phyloP scores from a whole-genome alignment of 2,329 filamentous ascomycete genomes.

The Paecilomyces sp. region DNA sequence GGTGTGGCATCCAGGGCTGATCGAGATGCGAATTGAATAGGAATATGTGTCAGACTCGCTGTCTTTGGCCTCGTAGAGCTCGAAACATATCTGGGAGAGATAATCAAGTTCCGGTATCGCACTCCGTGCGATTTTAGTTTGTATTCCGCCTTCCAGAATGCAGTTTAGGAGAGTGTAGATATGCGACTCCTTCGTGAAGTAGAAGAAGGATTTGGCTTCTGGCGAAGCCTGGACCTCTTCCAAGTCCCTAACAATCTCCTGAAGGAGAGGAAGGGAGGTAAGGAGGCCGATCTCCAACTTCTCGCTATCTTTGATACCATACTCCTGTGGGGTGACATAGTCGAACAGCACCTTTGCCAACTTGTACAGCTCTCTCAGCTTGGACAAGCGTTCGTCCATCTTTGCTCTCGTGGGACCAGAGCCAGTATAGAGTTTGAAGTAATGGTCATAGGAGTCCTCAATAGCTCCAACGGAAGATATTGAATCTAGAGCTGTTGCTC shows the following conservation, averaged over 20 bases:
- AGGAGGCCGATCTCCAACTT: conserved; percentile 97
- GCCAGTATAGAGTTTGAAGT: conserved; percentile 86
- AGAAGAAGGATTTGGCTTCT: conserved; percentile 92
- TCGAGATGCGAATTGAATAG: conserved; percentile 93
- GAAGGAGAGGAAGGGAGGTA: conserved; percentile 85
- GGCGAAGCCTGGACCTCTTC: conserved; percentile 95
- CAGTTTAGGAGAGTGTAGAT: conserved; percentile 98
- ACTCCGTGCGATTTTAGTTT: conserved; percentile 92
- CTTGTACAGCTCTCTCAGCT: conserved; percentile 86
- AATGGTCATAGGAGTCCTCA: conserved; percentile 56
- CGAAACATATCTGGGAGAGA: conserved; percentile 94
- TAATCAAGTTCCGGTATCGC: conserved; percentile 97
- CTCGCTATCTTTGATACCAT: conserved; percentile 89
- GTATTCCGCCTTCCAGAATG: conserved; percentile 91
- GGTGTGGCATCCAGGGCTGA: conserved; percentile 92
- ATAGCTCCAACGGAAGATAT: conserved; percentile 37
- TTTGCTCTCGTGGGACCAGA: conserved; percentile 68
- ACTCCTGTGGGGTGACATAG: conserved; percentile 97
- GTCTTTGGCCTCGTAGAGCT: conserved; percentile 92
- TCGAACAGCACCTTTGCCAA: conserved; percentile 93
- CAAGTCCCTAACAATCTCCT: conserved; percentile 93
- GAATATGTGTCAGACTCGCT: conserved; percentile 71
- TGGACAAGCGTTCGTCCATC: conserved; percentile 75
- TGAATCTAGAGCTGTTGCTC: conserved; percentile 39
- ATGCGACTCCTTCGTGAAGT: conserved; percentile 98